Base-by-base conservation (phyloP, 352 stramenopile genomes). In the Pythium insidiosum region DNA sequence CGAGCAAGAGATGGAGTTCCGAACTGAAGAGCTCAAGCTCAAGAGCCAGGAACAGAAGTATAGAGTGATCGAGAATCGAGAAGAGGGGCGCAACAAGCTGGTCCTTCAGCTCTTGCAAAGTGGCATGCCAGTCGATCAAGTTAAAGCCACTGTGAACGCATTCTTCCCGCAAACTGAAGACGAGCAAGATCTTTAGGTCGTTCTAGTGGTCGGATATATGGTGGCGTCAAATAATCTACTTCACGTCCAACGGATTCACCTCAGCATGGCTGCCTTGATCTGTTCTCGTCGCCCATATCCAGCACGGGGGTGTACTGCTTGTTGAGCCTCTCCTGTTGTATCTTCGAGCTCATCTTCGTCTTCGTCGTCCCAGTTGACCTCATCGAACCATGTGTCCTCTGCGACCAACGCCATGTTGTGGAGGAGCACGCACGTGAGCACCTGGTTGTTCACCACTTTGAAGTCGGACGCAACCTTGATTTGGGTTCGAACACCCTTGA, bases 401-500 rank as follows among this genome's bases (percentile, higher is more conserved):
- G 34, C n/a, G 21, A 21, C 5, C 9, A 50, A 16, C 11, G 15
- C 29, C 12, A 50, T 41, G 30, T 41, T 50, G 34, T 50, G 43
- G 9, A 50, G 6, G 3, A 50, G 7, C n/a, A 3, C 43, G n/a
- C 43, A 50, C 12, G 24, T 30, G 12, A 41, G 20, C 3, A 50
- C 4, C 11, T 35, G 34, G n/a, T 39, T 50, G 19, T 41, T 39
- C 6, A 50, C 43, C 4, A 22, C 2, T 18, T 3, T 21, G 31
- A 50, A 41, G 34, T 50, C 43, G 4, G 15, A 19, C 1, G 9
- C 11, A 12, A 11, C 11, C 11, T 33, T 29, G 30, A 56, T 28
- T n/a, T 62, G 53, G 12, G 44, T 49, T 13, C 48, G 41, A 5
- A 54, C 20, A 22, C 48, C 53, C 22, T 39, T 53, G 2, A 62